Evolutionary conservation across 106 monocot species (phyloP).

Genomic region (Hemerocallis citrina): DNA sequence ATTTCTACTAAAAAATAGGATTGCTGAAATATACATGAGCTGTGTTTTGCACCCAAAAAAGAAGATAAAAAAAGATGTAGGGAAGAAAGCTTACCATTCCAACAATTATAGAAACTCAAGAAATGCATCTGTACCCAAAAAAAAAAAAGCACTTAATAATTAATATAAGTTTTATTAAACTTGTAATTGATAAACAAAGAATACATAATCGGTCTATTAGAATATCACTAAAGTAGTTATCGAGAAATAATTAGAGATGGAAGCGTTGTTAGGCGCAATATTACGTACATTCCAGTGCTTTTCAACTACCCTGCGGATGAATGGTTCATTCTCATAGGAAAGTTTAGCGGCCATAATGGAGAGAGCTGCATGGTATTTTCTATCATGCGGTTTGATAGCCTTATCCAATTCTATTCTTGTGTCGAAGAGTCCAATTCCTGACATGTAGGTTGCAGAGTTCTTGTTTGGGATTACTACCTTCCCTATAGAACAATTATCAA

Average conservation of each 20-base stretch:
- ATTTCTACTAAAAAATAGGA: no score
- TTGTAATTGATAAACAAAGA: neutral
- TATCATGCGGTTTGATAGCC: conserved; percentile 15
- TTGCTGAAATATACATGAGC: no score
- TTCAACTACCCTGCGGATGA: conserved; percentile 18
- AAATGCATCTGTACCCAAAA: conserved; percentile 19
- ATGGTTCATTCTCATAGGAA: conserved; percentile 48
- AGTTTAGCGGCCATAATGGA: conserved; percentile 64
- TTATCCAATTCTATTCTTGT: conserved; percentile 32
- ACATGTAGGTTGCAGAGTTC: conserved; percentile 15
- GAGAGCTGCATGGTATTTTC: conserved; percentile 28
- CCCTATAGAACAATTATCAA: conserved; percentile 37
- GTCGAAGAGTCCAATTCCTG: conserved; percentile 35
- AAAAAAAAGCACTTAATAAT: neutral
- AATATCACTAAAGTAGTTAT: neutral
- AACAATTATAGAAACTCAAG: conserved; percentile 13
- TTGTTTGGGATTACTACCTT: conserved; percentile 17
- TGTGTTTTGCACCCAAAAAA: no score
- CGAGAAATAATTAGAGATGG: neutral
- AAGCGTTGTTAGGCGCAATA: no score
- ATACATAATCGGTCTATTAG: neutral
- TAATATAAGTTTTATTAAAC: neutral
- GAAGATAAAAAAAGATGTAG: neutral
- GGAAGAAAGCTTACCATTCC: conserved; percentile 12
- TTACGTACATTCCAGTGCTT: conserved; percentile 40